Evolutionary conservation across 169 alveolate genomes (phyloP), one percentile per base, ranked within the genome.

Genomic region (Plasmodium knowlesi): DNA sequence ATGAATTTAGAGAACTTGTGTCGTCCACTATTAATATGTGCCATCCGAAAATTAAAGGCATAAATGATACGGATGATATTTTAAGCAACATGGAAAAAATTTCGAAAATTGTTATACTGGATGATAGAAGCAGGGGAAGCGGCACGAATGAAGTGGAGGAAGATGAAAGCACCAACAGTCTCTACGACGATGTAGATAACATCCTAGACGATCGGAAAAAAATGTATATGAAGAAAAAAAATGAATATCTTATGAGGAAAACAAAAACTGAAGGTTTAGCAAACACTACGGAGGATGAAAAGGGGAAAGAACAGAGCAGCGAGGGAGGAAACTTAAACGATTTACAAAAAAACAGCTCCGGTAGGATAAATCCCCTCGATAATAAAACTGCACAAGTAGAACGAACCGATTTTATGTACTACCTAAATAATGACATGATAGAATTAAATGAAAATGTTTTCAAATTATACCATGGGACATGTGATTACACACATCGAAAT

Each of bases 101-200:
- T 79, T 79, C 94, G n/a, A 12, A 80, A 78, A 89, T 89, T 41
- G 83, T 67, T 34, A 57, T 89, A n/a, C 19, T 57, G 19, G 90
- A 67, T 67, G 83, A 78, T 41, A 43, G 72, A 39, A 73, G 34
- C 4, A 86, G 41, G 12, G 50, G 82, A 25, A 86, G 83, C 9
- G 50, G 53, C 5, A 9, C 22, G 5, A 67, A 30, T 10, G 50
- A 61, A n/a, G 79, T 39, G 30, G 54, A 43, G 54, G 72, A 79
- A 16, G 89, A 79, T 9, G 90, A 81, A 22, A 80, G 39, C 76
- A 32, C 82, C 37, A 89, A 80, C 34, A 70, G 94, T 8, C 76
- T 89, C 50, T 89, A 89, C 61, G 94, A 89, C 37, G 78, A 70
- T 16, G 94, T 89, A 12, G 94, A 89, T 8, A 67, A 89, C 83